A percentile compares a stretch with the other conserved stretches of the same genome.
Evolutionary conservation across 805 yeast genomes (phyloP).

Genomic region (Komagataella pseudopastoris): DNA sequence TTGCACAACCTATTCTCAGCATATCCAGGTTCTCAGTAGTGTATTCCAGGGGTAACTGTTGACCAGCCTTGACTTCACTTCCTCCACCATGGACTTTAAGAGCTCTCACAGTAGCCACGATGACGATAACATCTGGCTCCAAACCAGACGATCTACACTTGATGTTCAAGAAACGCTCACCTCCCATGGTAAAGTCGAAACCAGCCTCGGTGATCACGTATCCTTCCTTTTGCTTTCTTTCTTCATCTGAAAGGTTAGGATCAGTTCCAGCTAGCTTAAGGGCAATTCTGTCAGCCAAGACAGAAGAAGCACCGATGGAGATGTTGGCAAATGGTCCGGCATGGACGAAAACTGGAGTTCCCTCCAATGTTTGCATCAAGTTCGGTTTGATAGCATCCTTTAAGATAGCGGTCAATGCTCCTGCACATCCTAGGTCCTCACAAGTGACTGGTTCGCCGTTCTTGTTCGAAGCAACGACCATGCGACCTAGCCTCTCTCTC

Average conservation of each 20-base stretch:
- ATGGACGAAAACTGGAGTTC: slow-evolving; percentile 94
- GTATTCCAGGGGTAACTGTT: slow-evolving; percentile 72
- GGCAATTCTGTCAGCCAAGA: slow-evolving; percentile 86
- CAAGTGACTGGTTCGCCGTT: slow-evolving; percentile 78
- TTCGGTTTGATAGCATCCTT: slow-evolving; percentile 96
- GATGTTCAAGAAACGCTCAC: slow-evolving; percentile 92
- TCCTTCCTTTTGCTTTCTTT: slow-evolving; percentile 35
- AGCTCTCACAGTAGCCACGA: slow-evolving; percentile 96
- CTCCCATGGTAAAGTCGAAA: slow-evolving; percentile 98
- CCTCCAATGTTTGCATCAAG: slow-evolving; percentile 93
- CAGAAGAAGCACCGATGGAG: slow-evolving; percentile 92
- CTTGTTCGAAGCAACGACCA: slow-evolving; percentile 75
- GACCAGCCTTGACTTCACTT: slow-evolving; percentile 92
- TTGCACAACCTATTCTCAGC: slow-evolving; percentile 69
- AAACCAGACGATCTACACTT: slow-evolving; percentile 89
- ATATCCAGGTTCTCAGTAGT: slow-evolving; percentile 68
- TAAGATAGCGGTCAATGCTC: slow-evolving; percentile 87
- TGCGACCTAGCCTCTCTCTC: slow-evolving; percentile 76
- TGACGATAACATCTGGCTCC: slow-evolving; percentile 78
- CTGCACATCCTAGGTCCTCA: slow-evolving; percentile 91
- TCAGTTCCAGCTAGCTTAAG: slow-evolving; percentile 73
- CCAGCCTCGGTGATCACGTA: slow-evolving; percentile 97
- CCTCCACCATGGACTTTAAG: slow-evolving; percentile 96
- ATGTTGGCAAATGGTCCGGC: slow-evolving; percentile 98
- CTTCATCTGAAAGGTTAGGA: slow-evolving; percentile 13